phyloP scores from a whole-genome alignment of 2,329 filamentous ascomycete species.

The Claviceps humidiphila region DNA sequence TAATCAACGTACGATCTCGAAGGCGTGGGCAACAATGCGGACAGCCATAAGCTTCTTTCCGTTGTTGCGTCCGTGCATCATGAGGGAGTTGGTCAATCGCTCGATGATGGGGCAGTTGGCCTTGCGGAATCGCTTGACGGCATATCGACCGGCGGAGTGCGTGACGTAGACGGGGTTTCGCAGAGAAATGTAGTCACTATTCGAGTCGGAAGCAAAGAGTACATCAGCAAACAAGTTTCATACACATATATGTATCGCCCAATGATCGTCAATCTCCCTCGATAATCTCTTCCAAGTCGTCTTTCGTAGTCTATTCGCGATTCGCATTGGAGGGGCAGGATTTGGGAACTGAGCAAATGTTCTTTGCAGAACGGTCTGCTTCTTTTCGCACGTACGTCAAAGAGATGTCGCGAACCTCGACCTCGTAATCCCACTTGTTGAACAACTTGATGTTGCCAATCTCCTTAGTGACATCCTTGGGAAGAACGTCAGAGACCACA shows the following conservation, averaged over 20 bases:
- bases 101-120: conserved; percentile 99
- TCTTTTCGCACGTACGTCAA: conserved; percentile 60
- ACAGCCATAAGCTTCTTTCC: conserved; percentile 99
- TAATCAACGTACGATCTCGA: conserved; percentile 81
- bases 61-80: conserved; percentile 99
- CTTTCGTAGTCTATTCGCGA: not conserved
- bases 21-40: conserved; percentile 95
- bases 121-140: conserved; percentile 99
- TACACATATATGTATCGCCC: not conserved
- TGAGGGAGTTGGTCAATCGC: conserved; percentile 99
- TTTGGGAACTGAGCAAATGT: not conserved
- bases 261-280: not conserved
- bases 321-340: not conserved
- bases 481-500: conserved; percentile 65
- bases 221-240: conserved; percentile 18
- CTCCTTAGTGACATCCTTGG: conserved; percentile 84
- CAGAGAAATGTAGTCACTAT: conserved; percentile 99
- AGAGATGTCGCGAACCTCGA: conserved; percentile 99
- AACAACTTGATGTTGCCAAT: conserved; percentile 91
- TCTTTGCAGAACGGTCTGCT: not conserved
- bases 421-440: conserved; percentile 97
- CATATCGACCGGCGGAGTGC: conserved; percentile 97
- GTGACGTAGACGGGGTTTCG: conserved; percentile 97
- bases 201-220: conserved; percentile 10
- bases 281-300: not conserved